Evolutionary conservation across 148 eudicot genomes (phyloP).

Genomic region (Beta vulgaris): DNA sequence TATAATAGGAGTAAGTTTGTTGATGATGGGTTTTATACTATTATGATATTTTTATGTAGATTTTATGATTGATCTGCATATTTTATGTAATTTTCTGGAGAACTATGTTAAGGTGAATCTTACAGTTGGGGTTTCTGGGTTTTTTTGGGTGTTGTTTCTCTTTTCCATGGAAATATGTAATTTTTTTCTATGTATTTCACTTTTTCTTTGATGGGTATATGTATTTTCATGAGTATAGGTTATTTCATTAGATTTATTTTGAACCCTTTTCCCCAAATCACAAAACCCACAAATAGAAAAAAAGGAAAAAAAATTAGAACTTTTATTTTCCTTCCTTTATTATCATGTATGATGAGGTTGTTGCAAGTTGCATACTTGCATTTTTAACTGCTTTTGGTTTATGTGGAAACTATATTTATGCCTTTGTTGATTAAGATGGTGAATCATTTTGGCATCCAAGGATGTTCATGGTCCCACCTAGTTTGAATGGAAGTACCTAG

Average conservation of each 20-base stretch:
- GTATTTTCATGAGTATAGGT: conserved; percentile 2
- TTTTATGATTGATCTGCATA: conserved; percentile 19
- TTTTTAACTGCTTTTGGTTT: conserved; percentile 18
- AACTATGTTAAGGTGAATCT: no score
- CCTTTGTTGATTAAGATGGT: conserved; percentile 24
- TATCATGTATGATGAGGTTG: conserved; percentile 4
- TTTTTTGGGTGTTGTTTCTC: conserved; percentile 6
- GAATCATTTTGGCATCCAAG: conserved; percentile 25
- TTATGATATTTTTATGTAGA: not conserved
- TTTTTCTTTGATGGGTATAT: conserved; percentile 8
- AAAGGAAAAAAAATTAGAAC: not conserved
- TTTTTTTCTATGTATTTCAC: not conserved
- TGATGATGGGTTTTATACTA: not conserved
- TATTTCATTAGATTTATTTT: conserved; percentile 6
- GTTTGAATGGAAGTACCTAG: conserved; percentile 17
- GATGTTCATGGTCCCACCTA: conserved; percentile 24
- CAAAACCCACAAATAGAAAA: not conserved
- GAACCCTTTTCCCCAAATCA: conserved; percentile 12
- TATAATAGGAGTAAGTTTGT: not conserved
- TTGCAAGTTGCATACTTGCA: conserved; percentile 22
- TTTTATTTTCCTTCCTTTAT: not conserved
- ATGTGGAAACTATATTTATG: not conserved
- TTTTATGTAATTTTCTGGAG: not conserved
- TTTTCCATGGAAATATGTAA: no score
- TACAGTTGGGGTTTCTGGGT: no score